Evolutionary conservation across 1,284 basidiomycete genomes (phyloP), one percentile per base, ranked within the genome.

Genomic region (Rhodotorula sp.): DNA sequence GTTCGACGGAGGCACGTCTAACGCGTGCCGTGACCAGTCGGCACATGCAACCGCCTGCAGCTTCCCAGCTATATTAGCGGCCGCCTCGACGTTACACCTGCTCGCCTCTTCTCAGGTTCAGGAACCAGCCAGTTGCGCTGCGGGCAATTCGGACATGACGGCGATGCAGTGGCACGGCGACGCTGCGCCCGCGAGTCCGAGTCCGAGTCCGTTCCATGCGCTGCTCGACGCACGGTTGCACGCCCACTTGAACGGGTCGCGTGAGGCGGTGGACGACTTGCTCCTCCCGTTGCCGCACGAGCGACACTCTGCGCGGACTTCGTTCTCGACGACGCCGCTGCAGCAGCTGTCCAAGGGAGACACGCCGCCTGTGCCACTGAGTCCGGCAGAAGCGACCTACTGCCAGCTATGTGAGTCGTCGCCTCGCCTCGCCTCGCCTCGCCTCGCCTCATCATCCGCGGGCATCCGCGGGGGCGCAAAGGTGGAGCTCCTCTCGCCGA

Each of bases 211-310:
- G 53, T 54, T 54, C 53, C 53, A 26, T 8, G 53, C 53, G n/a
- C 18, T 59, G 53, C 53, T 54, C 26, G 53, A 54, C 18, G 53
- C 46, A 6, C 33, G 55, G 22, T 59, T 69, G 37, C 67, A 69
- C 59, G 67, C 67, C 14, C 67, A 69, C 63, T 29, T 60, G 33
- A 64, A 69, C 26, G 67, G 67, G 2, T 61, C 59, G n/a, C 18
- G 12, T 12, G 67, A 69, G 2, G 55, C 59, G 44, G 33, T 64
- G 48, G 62, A 68, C 60, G 37, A 20, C 26, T 24, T 69, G 12
- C 54, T 64, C 26, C 49, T 54, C 44, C 62, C 62, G 45, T 48
- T 69, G 33, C 26, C 63, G 3, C 62, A 61, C 59, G 12, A 30
- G 3, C 30, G 30, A 3, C 46, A 29, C 14, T 17, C 62, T 1